Evolutionary conservation across 2,329 filamentous ascomycete species (phyloP).

Genomic region (Nothopassalora personata): DNA sequence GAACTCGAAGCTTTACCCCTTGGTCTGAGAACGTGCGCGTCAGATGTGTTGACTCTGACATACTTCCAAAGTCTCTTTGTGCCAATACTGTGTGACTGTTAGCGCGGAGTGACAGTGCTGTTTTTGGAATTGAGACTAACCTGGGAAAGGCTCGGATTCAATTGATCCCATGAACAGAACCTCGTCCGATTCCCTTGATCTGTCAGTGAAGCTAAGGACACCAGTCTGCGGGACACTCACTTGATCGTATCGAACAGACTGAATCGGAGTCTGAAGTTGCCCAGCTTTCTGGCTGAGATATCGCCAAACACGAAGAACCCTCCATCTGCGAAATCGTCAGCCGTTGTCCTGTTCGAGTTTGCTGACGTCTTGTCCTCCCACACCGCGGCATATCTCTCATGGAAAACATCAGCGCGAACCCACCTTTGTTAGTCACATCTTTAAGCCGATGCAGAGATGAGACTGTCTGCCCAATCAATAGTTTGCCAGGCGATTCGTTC

Average conservation of each 20-base stretch:
- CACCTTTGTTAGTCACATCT: slow-evolving; percentile 42
- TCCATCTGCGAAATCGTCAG: slow-evolving; percentile 52
- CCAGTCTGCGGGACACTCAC: slow-evolving; percentile 35
- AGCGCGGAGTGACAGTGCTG: not conserved
- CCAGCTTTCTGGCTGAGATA: slow-evolving; percentile 70
- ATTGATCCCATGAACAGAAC: slow-evolving; percentile 51
- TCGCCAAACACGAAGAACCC: slow-evolving; percentile 91
- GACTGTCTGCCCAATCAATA: slow-evolving; percentile 59
- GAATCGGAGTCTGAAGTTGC: slow-evolving; percentile 68
- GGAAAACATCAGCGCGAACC: not conserved
- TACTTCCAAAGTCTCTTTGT: slow-evolving; percentile 68
- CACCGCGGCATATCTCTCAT: not conserved
- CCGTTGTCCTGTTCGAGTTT: not conserved
- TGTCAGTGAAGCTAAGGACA: not conserved
- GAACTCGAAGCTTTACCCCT: slow-evolving; percentile 72
- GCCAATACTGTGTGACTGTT: slow-evolving; percentile 13
- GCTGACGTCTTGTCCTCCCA: too few relatives aligned
- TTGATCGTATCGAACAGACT: slow-evolving; percentile 68
- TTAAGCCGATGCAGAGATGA: slow-evolving; percentile 80
- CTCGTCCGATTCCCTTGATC: slow-evolving; percentile 31
- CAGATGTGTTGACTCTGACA: slow-evolving; percentile 74
- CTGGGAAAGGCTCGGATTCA: slow-evolving; percentile 64
- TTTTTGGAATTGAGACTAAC: slow-evolving; percentile 39
- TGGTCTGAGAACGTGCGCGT: slow-evolving; percentile 82
- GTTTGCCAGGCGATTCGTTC: slow-evolving; percentile 16